These are phyloP conservation scores for Termitomyces sp. DNA, from an alignment of 768 basidiomycete species.

Conservation along the genomic window DNA sequence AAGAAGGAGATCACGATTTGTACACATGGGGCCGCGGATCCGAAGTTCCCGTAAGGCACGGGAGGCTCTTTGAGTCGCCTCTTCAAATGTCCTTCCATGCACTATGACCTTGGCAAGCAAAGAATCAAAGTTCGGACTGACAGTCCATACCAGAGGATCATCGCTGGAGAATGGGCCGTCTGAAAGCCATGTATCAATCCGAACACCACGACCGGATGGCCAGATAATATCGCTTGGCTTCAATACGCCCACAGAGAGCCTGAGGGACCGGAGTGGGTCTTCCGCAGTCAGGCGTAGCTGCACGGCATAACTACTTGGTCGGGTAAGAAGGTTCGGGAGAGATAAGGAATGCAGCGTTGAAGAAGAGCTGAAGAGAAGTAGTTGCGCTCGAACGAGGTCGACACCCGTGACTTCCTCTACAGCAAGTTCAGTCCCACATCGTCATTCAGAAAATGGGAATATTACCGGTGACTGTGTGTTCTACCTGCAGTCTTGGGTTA, in stretches of 20 bases:
- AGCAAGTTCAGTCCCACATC: neutral
- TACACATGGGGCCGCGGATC: constrained; percentile 53
- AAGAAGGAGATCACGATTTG: constrained; percentile 30
- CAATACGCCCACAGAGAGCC: constrained; percentile 83
- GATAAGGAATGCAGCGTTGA: constrained; percentile 69
- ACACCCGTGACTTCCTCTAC: constrained; percentile 86
- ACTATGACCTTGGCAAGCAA: constrained; percentile 85
- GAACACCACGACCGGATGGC: constrained; percentile 85
- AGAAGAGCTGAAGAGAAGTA: constrained; percentile 75
- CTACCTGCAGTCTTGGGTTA: constrained; percentile 76
- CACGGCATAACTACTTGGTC: constrained; percentile 72
- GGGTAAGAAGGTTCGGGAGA: constrained; percentile 66
- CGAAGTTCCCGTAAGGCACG: constrained; percentile 81
- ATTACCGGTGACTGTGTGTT: constrained; percentile 86
- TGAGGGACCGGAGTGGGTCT: constrained; percentile 72
- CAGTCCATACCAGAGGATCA: constrained; percentile 24
- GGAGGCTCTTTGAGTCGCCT: constrained; percentile 79
- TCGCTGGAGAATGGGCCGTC: constrained; percentile 55
- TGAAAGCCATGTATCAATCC: constrained; percentile 84
- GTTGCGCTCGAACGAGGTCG: constrained; percentile 87
- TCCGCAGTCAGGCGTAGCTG: constrained; percentile 92
- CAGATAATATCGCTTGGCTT: constrained; percentile 64
- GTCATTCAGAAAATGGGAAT: constrained; percentile 2
- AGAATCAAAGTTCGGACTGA: constrained; percentile 82
- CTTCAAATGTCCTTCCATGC: constrained; percentile 77